Percentiles rank a stretch among this genome's conserved stretches.
Evolutionary conservation across 129 eudicot genomes (phyloP).

Genomic region (Pseudognaphalium luteoalbum): DNA sequence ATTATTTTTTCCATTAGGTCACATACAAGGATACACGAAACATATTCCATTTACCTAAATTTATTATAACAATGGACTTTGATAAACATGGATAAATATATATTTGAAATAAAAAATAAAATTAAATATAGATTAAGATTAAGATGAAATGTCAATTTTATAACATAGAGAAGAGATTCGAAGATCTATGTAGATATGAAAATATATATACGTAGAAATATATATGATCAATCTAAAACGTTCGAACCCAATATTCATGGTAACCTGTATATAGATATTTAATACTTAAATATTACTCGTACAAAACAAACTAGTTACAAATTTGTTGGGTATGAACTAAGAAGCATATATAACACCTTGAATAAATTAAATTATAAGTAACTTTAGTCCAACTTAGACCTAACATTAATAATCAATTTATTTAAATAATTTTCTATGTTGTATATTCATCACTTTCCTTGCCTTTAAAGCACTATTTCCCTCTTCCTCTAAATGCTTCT

Average conservation of each 20-base stretch:
- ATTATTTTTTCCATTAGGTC: neutral
- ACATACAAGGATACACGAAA: no score
- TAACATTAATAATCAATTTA: constrained; percentile 28
- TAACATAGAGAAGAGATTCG: no score
- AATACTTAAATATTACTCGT: neutral
- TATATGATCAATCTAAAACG: no score
- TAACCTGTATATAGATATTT: neutral
- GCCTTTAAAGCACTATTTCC: constrained; percentile 55
- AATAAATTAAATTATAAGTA: neutral
- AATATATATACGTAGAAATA: no score
- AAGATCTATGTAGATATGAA: no score
- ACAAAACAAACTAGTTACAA: neutral
- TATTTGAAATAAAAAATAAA: no score
- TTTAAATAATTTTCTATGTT: constrained; percentile 13
- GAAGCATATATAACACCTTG: constrained; percentile 1
- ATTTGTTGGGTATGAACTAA: constrained; percentile 12
- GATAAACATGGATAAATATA: no score
- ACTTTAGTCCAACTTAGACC: constrained; percentile 35
- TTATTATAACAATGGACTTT: no score
- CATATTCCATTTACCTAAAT: no score
- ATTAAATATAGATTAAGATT: no score
- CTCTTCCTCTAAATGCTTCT: constrained; percentile 43
- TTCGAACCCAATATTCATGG: no score
- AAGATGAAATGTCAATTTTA: no score
- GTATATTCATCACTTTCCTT: constrained; percentile 39